Base-by-base conservation (phyloP, 331 rosid genomes). In the Phaseolus coccineus region DNA sequence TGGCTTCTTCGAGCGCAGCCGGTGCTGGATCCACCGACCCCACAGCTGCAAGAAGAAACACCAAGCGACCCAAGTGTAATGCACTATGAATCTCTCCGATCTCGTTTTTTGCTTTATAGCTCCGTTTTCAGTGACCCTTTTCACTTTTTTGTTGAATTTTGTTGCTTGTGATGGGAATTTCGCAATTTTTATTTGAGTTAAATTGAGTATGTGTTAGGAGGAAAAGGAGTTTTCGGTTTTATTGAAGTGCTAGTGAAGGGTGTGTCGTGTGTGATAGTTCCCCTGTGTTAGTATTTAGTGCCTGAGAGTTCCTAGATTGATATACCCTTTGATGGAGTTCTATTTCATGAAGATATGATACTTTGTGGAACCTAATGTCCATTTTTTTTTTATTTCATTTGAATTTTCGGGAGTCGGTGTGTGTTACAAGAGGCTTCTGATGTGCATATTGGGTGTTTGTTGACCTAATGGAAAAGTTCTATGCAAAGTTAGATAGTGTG, bases 41-140 rank as follows among this genome's bases (percentile, higher is more conserved):
- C 37, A 73, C 96, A 3, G 81, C 93, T 71, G n/a, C 90, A 24
- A 84, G 92, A 81, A 87, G 94, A 85, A 84, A 89, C 71, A 85
- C 96, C 47, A 95, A 93, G 89, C 89, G 97, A 65, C 99, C 99
- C n/a, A 93, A 95, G 86, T 95, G 99, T 95, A 87, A 77, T 73
- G 62, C 42, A 44, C 33, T 81, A 63, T 79, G 0, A 35, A 22
- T 24, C 47, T 63, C 61, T 65, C 40, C 71, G 53, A 44, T 67
- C 81, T 51, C 3, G 3, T 67, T 69, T 58, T 19, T 31, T 24
- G 62, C 42, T 46, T 86, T 86, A 77, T 5, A 48, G 70, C 62
- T 82, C 11, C 11, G 48, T 48, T 79, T 67, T 25, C 31, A 46
- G n/a, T 40, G 77, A 31, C 64, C 84, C 75, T 6, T 61, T 74